These are phyloP conservation scores for Przewalskia tangutica DNA, from an alignment of 257 asterid genomes.

Conservation along the genomic window DNA sequence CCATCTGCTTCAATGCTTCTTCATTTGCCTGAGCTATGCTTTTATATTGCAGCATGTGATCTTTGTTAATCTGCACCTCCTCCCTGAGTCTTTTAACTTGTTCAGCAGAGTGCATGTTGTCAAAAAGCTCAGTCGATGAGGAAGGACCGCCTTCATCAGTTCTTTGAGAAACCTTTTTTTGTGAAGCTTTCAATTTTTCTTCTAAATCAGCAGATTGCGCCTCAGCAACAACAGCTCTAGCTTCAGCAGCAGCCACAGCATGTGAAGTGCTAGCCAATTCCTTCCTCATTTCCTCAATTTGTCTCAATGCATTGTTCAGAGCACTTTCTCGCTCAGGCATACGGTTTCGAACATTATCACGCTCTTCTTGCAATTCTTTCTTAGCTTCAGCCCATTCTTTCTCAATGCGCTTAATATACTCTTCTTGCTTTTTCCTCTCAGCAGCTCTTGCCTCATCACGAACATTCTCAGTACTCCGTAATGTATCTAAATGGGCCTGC, in stretches of 20 bases:
- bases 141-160: slow-evolving; percentile 32
- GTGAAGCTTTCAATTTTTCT: slow-evolving; percentile 46
- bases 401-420: slow-evolving; percentile 60
- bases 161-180: slow-evolving; percentile 41
- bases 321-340: slow-evolving; percentile 52
- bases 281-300: slow-evolving; percentile 58
- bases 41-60: slow-evolving; percentile 91
- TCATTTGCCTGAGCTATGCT: slow-evolving; percentile 79
- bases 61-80: slow-evolving; percentile 61
- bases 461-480: slow-evolving; percentile 75
- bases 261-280: slow-evolving; percentile 52
- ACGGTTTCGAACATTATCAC: slow-evolving; percentile 56
- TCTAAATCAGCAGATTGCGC: slow-evolving; percentile 64
- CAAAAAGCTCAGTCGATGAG: slow-evolving; percentile 47
- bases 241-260: slow-evolving; percentile 64
- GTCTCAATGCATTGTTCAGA: slow-evolving; percentile 45
- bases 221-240: slow-evolving; percentile 88
- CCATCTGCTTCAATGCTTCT: slow-evolving; percentile 73
- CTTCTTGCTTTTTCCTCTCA: slow-evolving; percentile 70
- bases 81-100: slow-evolving; percentile 50
- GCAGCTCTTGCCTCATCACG: slow-evolving; percentile 84
- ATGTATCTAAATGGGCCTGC: slow-evolving; percentile 88
- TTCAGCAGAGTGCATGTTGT: slow-evolving; percentile 23
- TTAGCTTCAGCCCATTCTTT: slow-evolving; percentile 95
- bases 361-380: slow-evolving; percentile 76